Evolutionary conservation across 805 yeast genomes (phyloP).

Genomic region (Wickerhamia fluorescens): DNA sequence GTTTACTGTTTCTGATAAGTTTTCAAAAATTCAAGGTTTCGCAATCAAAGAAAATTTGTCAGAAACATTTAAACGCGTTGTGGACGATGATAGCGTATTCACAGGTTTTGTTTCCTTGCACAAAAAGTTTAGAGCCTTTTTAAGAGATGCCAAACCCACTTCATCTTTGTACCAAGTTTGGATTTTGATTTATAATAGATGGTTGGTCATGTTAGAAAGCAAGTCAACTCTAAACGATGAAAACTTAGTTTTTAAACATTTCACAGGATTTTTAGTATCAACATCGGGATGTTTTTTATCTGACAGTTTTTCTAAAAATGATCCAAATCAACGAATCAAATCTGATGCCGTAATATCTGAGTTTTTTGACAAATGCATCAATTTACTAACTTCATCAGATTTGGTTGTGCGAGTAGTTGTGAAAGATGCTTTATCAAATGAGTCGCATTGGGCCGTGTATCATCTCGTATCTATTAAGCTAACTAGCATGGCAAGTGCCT

Average conservation of each 20-base stretch:
- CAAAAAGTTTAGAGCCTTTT: conserved; percentile 46
- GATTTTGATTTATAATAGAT: conserved; percentile 43
- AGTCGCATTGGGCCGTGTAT: conserved; percentile 53
- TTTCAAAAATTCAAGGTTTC: not conserved
- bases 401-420: conserved; percentile 60
- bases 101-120: conserved; percentile 72
- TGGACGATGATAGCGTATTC: conserved; percentile 48
- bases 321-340: conserved; percentile 17
- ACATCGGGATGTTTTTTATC: conserved; percentile 55
- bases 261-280: conserved; percentile 68
- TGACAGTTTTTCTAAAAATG: conserved; percentile 17
- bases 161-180: conserved; percentile 33
- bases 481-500: conserved; percentile 26
- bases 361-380: conserved; percentile 46
- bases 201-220: conserved; percentile 31
- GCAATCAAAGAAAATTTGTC: conserved; percentile 14
- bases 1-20: conserved; percentile 2
- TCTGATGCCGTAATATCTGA: conserved; percentile 33
- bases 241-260: conserved; percentile 52
- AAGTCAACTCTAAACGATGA: conserved; percentile 25
- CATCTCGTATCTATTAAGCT: conserved; percentile 42
- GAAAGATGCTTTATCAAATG: conserved; percentile 62
- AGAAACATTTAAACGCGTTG: conserved; percentile 27
- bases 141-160: conserved; percentile 28
- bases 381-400: conserved; percentile 41